Evolutionary conservation across 2,329 filamentous ascomycete species (phyloP).

Genomic region (Botryotinia convoluta): DNA sequence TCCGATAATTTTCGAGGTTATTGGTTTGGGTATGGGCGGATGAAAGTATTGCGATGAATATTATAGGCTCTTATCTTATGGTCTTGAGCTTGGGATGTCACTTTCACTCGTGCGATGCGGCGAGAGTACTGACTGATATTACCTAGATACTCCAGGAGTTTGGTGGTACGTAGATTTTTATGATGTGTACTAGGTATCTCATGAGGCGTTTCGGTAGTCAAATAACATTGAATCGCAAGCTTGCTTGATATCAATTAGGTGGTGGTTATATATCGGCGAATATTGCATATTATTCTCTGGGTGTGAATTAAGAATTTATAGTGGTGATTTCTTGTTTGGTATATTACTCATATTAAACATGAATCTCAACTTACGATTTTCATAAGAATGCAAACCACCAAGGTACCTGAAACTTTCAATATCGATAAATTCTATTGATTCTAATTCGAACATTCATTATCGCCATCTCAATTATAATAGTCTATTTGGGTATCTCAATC

Average conservation of each 20-base stretch:
- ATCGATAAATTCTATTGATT: background rate
- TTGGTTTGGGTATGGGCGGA: slow-evolving; percentile 42
- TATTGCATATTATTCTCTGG: background rate
- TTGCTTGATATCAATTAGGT: background rate
- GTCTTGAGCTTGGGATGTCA: background rate
- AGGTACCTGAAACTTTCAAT: background rate
- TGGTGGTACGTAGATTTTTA: slow-evolving; percentile 5
- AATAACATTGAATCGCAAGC: background rate
- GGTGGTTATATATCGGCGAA: background rate
- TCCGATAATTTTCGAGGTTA: slow-evolving; percentile 44
- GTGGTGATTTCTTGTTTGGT: background rate
- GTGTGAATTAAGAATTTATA: too few relatives aligned
- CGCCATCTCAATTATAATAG: background rate
- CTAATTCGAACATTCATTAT: background rate
- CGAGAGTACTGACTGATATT: background rate
- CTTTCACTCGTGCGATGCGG: background rate
- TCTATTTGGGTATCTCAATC: background rate
- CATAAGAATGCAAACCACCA: background rate
- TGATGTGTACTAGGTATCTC: slow-evolving; percentile 2
- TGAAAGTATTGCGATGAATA: background rate
- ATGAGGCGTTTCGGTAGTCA: slow-evolving; percentile 18
- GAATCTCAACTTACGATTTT: too few relatives aligned
- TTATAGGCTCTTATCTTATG: background rate
- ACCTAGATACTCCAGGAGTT: slow-evolving; percentile 1
- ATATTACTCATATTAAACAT: background rate